Evolutionary conservation across 192 early-diverging fungal genomes (phyloP).

Genomic region (Coemansia sp.): DNA sequence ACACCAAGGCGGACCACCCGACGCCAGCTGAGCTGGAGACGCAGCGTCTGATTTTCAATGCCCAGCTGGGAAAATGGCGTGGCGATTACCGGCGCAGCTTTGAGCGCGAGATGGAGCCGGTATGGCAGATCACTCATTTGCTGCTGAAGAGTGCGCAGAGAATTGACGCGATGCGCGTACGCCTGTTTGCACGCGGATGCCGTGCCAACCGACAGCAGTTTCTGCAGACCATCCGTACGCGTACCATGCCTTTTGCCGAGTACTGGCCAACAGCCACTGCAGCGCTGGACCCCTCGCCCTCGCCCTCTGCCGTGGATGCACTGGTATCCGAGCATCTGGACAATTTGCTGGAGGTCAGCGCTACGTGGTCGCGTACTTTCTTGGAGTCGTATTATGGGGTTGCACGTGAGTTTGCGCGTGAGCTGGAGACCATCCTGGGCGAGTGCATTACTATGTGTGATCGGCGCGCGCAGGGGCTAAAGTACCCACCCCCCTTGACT

Average conservation of each 20-base stretch:
- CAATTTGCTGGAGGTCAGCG: slow-evolving; percentile 52
- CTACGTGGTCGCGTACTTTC: slow-evolving; percentile 53
- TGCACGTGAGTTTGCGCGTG: slow-evolving; percentile 55
- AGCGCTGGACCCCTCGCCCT: neutral
- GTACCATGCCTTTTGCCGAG: slow-evolving; percentile 54
- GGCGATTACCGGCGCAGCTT: slow-evolving; percentile 57
- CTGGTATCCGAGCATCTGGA: slow-evolving; percentile 50
- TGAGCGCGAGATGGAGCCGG: slow-evolving; percentile 58
- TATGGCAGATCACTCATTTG: slow-evolving; percentile 62
- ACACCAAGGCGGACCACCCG: slow-evolving; percentile 62
- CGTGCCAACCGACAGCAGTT: slow-evolving; percentile 51
- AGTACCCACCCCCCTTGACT: slow-evolving; percentile 50
- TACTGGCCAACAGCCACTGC: slow-evolving; percentile 40
- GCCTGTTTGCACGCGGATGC: slow-evolving; percentile 53
- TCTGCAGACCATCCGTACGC: slow-evolving; percentile 49
- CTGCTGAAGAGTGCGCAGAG: slow-evolving; percentile 55
- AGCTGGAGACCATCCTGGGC: slow-evolving; percentile 54
- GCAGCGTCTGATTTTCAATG: slow-evolving; percentile 66
- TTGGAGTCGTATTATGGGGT: slow-evolving; percentile 56
- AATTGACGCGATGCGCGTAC: slow-evolving; percentile 54
- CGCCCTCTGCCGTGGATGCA: slow-evolving; percentile 49
- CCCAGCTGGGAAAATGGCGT: slow-evolving; percentile 57
- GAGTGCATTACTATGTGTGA: slow-evolving; percentile 57
- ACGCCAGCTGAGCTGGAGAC: slow-evolving; percentile 68
- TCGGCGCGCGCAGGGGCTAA: slow-evolving; percentile 50